phyloP scores from a whole-genome alignment of 1,284 basidiomycete species.

The Schizophyllum commune region DNA sequence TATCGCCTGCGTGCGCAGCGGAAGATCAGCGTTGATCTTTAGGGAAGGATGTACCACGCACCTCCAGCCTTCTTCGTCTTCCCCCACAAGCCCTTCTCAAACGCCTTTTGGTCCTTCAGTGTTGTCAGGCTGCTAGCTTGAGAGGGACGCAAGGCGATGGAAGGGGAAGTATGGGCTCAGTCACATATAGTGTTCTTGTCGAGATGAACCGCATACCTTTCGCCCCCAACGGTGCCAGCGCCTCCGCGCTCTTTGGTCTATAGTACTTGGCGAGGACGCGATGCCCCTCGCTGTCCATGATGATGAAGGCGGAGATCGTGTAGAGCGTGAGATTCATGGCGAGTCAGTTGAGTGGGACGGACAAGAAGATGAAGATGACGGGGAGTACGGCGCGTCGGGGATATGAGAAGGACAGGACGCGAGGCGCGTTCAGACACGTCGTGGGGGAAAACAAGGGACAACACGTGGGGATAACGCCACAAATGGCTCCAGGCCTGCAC shows the following conservation, averaged over 20 bases:
- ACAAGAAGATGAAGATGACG: neutral
- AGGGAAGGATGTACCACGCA: conserved; percentile 30
- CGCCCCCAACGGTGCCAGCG: neutral
- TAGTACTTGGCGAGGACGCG: conserved; percentile 97
- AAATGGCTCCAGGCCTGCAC: no score
- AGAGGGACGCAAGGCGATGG: neutral
- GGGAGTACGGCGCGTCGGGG: neutral
- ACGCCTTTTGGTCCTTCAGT: conserved; percentile 89
- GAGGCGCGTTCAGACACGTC: no score
- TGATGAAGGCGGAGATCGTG: conserved; percentile 79
- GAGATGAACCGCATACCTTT: conserved; percentile 22
- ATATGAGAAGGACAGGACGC: neutral
- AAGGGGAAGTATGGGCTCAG: neutral
- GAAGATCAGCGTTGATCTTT: conserved; percentile 1
- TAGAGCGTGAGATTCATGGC: conserved; percentile 79
- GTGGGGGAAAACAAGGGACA: no score
- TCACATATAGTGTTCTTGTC: conserved; percentile 30
- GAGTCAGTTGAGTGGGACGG: no score
- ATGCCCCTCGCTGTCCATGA: conserved; percentile 92
- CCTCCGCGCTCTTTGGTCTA: conserved; percentile 48
- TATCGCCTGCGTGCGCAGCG: conserved; percentile 87
- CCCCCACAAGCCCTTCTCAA: conserved; percentile 93
- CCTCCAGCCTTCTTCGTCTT: conserved; percentile 92
- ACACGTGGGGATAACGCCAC: no score
- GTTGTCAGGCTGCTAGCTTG: conserved; percentile 25